phyloP scores from a whole-genome alignment of 2,329 filamentous ascomycete species.

The Colletotrichum navitas region DNA sequence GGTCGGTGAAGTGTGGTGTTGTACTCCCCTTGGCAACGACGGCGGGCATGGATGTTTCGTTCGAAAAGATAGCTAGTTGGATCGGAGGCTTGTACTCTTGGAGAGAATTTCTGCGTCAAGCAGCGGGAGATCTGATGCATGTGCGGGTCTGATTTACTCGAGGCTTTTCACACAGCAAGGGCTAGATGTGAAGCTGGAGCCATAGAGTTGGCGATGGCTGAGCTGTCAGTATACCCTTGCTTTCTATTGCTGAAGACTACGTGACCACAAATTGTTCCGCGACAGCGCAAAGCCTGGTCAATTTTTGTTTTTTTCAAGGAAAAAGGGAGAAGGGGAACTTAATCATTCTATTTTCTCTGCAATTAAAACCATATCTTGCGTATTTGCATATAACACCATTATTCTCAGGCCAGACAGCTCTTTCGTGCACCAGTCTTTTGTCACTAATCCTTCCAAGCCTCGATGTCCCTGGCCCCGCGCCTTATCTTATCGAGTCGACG shows the following conservation, averaged over 20 bases:
- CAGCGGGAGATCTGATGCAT: background rate
- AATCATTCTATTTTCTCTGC: background rate
- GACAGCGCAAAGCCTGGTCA: fast-evolving
- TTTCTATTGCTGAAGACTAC: background rate
- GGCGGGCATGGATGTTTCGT: background rate
- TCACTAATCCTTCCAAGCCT: background rate
- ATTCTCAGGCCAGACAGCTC: background rate
- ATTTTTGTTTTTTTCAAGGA: too few relatives aligned
- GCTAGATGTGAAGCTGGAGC: background rate
- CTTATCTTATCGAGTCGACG: conserved; percentile 37
- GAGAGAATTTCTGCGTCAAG: background rate
- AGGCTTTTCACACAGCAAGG: background rate
- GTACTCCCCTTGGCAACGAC: background rate
- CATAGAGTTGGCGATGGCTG: background rate
- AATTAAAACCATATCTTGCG: too few relatives aligned
- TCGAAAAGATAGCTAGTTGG: background rate
- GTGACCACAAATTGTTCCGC: background rate
- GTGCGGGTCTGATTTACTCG: too few relatives aligned
- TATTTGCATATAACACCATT: background rate
- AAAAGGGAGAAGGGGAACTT: fast-evolving
- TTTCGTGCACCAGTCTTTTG: background rate
- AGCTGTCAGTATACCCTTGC: background rate
- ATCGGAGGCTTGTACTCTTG: too few relatives aligned
- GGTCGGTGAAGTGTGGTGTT: background rate
- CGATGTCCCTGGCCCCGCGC: conserved; percentile 27